phyloP scores from a whole-genome alignment of 1,284 basidiomycete genomes.

The Thecaphora thlaspeos region DNA sequence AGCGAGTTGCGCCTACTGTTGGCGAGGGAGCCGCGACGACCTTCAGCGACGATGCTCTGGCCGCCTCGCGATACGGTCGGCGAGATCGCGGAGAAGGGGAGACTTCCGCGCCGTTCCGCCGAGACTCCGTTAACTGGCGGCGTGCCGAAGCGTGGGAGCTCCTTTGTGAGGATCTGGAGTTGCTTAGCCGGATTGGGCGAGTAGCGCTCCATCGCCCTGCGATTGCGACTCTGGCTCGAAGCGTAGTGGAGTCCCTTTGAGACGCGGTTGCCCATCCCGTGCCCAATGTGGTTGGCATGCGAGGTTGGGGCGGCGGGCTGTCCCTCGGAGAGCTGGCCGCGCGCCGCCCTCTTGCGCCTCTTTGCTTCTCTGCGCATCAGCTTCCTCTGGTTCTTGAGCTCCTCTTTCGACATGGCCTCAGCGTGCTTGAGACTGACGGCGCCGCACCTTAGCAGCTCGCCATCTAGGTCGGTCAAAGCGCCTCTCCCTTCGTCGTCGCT shows the following conservation, averaged over 20 bases:
- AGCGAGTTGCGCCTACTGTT: constrained; percentile 31
- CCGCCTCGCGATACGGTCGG: constrained; percentile 15
- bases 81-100: constrained; percentile 16
- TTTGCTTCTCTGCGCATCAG: constrained; percentile 34
- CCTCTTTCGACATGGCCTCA: constrained; percentile 35
- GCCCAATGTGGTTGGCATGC: constrained; percentile 18
- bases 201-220: constrained; percentile 48
- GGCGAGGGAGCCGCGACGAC: constrained; percentile 23
- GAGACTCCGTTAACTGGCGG: constrained; percentile 4
- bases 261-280: constrained; percentile 27
- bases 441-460: constrained; percentile 7
- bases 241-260: constrained; percentile 44
- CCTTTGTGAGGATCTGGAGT: constrained; percentile 15
- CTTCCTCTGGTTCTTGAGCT: constrained; percentile 33
- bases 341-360: constrained; percentile 22
- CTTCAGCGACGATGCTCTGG: constrained; percentile 10
- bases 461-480: too few relatives aligned
- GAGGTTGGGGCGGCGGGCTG: constrained; percentile 7
- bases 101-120: constrained; percentile 3
- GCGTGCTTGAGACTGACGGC: constrained; percentile 38
- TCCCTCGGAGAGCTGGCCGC: constrained; percentile 7
- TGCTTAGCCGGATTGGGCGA: constrained; percentile 31
- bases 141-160: constrained; percentile 13
- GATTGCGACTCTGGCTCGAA: constrained; percentile 39
- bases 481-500: too few relatives aligned